Conservation (phyloP, 2,329 filamentous ascomycete genomes). For the Coniochaeta sp. region DNA sequence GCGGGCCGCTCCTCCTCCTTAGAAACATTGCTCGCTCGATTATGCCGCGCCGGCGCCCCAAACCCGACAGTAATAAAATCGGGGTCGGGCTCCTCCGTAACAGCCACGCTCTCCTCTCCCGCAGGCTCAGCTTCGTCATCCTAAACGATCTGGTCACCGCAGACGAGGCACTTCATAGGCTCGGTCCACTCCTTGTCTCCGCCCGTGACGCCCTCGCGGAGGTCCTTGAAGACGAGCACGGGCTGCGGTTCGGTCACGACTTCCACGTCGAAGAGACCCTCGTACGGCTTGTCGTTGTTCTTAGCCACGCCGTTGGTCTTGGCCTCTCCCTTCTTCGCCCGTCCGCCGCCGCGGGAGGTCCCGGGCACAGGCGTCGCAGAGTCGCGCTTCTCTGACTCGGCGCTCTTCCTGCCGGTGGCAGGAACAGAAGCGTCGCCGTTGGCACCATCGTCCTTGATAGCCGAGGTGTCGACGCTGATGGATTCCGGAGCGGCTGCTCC, state of each 20-base stretch:
- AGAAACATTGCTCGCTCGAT: too few relatives aligned
- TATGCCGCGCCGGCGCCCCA: too few relatives aligned
- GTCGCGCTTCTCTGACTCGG: conserved; percentile 11
- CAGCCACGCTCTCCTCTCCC: neutral
- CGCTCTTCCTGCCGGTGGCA: conserved; percentile 13
- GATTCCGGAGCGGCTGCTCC: conserved; percentile 42
- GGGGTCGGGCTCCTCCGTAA: neutral
- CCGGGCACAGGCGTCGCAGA: conserved; percentile 8
- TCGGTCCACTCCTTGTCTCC: conserved; percentile 49
- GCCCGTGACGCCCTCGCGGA: conserved; percentile 37
- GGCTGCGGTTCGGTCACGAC: conserved; percentile 41
- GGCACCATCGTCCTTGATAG: conserved; percentile 21
- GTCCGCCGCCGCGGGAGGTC: conserved; percentile 15
- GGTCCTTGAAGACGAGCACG: conserved; percentile 43
- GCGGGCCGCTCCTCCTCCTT: too few relatives aligned
- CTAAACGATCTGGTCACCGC: conserved; percentile 38
- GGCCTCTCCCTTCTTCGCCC: conserved; percentile 17
- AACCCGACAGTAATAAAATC: neutral
- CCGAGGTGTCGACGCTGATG: conserved; percentile 41
- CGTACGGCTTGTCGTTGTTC: conserved; percentile 34
- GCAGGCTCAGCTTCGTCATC: neutral
- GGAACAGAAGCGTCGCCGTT: conserved; percentile 16
- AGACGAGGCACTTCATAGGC: conserved; percentile 42
- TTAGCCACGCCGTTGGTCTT: neutral
- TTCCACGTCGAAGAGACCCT: conserved; percentile 43